Percentiles rank a stretch among this genome's conserved stretches.
phyloP scores from a whole-genome alignment of 495 filamentous ascomycete genomes.

The Penicillium crystallinum region DNA sequence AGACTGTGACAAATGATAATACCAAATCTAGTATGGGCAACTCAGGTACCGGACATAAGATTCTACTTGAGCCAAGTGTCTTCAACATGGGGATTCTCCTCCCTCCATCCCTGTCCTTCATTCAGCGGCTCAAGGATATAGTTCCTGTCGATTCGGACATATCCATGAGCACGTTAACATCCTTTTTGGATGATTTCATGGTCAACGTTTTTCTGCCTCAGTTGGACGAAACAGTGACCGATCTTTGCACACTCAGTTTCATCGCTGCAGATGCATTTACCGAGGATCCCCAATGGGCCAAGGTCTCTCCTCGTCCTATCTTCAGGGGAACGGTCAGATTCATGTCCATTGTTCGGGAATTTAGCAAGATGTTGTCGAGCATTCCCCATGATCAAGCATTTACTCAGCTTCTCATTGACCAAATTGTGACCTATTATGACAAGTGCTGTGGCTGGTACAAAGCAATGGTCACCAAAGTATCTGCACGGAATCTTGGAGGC shows the following conservation, averaged over 20 bases:
- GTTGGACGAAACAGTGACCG: constrained; percentile 88
- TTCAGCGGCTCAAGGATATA: constrained; percentile 85
- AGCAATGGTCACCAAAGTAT: constrained; percentile 43
- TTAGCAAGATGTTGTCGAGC: constrained; percentile 90
- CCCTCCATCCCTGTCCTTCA: constrained; percentile 87
- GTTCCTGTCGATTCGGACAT: constrained; percentile 82
- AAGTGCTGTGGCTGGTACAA: constrained; percentile 90
- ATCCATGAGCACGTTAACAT: constrained; percentile 79
- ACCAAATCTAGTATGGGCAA: constrained; percentile 38
- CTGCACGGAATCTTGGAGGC: constrained; percentile 30
- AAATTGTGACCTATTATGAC: constrained; percentile 87
- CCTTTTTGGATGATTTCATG: constrained; percentile 96
- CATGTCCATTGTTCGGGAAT: constrained; percentile 77
- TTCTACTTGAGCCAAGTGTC: constrained; percentile 89
- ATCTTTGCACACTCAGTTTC: constrained; percentile 76
- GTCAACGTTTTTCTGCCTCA: constrained; percentile 98
- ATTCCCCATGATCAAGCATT: constrained; percentile 97
- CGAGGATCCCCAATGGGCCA: constrained; percentile 75
- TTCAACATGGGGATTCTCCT: constrained; percentile 96
- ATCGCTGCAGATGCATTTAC: constrained; percentile 84
- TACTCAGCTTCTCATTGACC: constrained; percentile 78
- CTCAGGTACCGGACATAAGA: constrained; percentile 69
- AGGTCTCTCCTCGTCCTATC: constrained; percentile 72
- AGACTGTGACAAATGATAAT: constrained; percentile 30
- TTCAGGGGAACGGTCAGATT: constrained; percentile 92